Base-by-base conservation (phyloP, 1,284 basidiomycete species). In the Ceratobasidium sp. region DNA sequence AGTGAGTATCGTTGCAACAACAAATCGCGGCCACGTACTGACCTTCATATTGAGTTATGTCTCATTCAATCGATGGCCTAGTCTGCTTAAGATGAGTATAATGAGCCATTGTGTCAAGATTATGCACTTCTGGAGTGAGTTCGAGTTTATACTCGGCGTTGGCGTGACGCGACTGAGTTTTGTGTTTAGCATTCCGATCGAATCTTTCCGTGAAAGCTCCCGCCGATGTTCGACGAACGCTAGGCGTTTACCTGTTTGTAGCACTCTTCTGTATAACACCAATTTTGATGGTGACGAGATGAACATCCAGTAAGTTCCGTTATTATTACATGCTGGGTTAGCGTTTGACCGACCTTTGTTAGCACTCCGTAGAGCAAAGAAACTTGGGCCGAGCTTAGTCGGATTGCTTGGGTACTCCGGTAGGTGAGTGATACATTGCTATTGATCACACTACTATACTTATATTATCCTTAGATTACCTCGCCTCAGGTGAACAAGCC, bases 241-340 rank as follows among this genome's bases (percentile, higher is more conserved):
- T 50, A 50, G 62, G 62, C 54, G 73, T 75, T 84, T 83, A 82
- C 86, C 80, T 82, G 78, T n/a, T 77, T 81, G 65, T 83, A 92
- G 91, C 74, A 95, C 94, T 20, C 93, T 94, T 52, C 95, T 95
- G 0, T 96, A 96, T 86, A 98, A 98, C 82, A 96, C 96, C 84
- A 96, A 98, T 87, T 99, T 99, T 87, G 98, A 99, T 84, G 98
- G 98, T 83, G 98, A 99, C 84, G 97, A 99, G 86, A 99, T 99
- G 98, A 99, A 99, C 87, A 95, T 99, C 93, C 97, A 33, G 95
- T 96, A 90, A 75, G 94, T 91, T 23, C 48, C 17, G 56, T 71
- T 68, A 33, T 15, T 28, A 56, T 52, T 13, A 28, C 5, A 15
- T 13, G 6, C 46, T 78, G n/a, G 23, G 44, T 57, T 44, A 44